A percentile compares a stretch with the other conserved stretches of the same genome.
phyloP scores from a whole-genome alignment of 768 basidiomycete genomes.

The Austroboletus eburneus region DNA sequence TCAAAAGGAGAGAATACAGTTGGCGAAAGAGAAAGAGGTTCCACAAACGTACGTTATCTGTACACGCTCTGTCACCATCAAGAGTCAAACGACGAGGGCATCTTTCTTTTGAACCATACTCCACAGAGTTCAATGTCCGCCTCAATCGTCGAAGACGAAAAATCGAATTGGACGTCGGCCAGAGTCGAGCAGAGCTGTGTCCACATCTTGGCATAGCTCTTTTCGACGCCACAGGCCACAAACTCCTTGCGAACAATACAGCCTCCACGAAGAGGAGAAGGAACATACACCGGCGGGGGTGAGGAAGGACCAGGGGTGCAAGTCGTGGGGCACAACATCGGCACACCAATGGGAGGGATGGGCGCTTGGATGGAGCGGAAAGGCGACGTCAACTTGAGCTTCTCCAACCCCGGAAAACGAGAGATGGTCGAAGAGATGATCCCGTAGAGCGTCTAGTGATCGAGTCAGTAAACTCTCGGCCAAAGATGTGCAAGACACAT shows the following conservation, averaged over 20 bases:
- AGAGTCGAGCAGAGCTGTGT: conserved; percentile 26
- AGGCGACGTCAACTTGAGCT: conserved; percentile 30
- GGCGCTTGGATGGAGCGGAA: conserved; percentile 26
- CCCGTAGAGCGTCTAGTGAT: conserved; percentile 22
- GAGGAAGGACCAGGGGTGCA: conserved; percentile 5
- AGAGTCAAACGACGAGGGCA: not conserved
- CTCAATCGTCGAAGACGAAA: conserved; percentile 25
- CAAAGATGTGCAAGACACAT: not conserved
- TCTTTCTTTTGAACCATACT: conserved; percentile 28
- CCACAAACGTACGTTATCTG: not conserved
- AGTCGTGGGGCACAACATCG: conserved; percentile 1
- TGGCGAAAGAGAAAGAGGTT: too few relatives aligned
- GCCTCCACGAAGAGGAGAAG: not conserved
- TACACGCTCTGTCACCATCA: not conserved
- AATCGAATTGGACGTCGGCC: conserved; percentile 27
- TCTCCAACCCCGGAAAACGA: conserved; percentile 27
- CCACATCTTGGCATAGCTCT: conserved; percentile 26
- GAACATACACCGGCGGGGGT: not conserved
- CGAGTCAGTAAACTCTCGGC: too few relatives aligned
- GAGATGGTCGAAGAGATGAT: conserved; percentile 31
- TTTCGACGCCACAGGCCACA: conserved; percentile 24
- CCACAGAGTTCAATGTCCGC: conserved; percentile 28
- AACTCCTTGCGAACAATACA: conserved; percentile 21
- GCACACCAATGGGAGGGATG: conserved; percentile 5
- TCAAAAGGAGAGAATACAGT: too few relatives aligned